Evolutionary conservation across 768 basidiomycete genomes (phyloP).

Genomic region (Leccinum ochraceum): DNA sequence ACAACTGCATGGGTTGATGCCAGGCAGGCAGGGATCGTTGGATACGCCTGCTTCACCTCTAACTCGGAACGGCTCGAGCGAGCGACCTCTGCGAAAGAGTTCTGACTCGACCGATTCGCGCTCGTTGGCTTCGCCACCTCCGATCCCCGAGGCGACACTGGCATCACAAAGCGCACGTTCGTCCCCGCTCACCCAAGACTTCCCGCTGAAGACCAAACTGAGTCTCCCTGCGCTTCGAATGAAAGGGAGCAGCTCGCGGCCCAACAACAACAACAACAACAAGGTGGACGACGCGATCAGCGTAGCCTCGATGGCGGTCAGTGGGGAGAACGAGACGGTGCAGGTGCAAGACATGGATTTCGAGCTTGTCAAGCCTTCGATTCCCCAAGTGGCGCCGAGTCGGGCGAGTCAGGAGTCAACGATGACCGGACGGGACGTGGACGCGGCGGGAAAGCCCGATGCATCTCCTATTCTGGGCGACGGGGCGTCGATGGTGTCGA

Average conservation of each 20-base stretch:
- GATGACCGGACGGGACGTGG: conserved; percentile 32
- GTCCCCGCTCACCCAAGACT: conserved; percentile 31
- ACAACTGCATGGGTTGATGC: conserved; percentile 14
- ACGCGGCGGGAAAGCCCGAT: conserved; percentile 10
- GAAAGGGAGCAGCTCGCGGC: conserved; percentile 26
- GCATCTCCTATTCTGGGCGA: conserved; percentile 36
- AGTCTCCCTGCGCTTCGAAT: conserved; percentile 67
- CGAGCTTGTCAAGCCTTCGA: conserved; percentile 67
- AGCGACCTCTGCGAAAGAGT: conserved; percentile 22
- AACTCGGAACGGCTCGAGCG: conserved; percentile 18
- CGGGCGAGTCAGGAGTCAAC: conserved; percentile 59
- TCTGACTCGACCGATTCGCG: conserved; percentile 35
- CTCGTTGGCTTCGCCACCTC: conserved; percentile 42
- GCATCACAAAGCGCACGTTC: conserved; percentile 33
- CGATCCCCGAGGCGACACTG: conserved; percentile 35
- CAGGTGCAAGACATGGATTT: conserved; percentile 85
- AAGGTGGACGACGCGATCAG: conserved; percentile 35
- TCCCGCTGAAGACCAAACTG: conserved; percentile 56
- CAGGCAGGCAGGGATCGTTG: conserved; percentile 16
- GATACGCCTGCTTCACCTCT: conserved; percentile 13
- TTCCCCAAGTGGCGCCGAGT: conserved; percentile 40
- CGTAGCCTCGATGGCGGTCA: conserved; percentile 22
- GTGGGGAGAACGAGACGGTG: conserved; percentile 52
- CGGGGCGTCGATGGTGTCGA: conserved; percentile 43
- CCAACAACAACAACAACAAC: conserved; percentile 2